Percentiles rank a stretch among this genome's conserved stretches.
Conservation (phyloP, 495 filamentous ascomycete genomes). For the Haplographium delicatum region DNA sequence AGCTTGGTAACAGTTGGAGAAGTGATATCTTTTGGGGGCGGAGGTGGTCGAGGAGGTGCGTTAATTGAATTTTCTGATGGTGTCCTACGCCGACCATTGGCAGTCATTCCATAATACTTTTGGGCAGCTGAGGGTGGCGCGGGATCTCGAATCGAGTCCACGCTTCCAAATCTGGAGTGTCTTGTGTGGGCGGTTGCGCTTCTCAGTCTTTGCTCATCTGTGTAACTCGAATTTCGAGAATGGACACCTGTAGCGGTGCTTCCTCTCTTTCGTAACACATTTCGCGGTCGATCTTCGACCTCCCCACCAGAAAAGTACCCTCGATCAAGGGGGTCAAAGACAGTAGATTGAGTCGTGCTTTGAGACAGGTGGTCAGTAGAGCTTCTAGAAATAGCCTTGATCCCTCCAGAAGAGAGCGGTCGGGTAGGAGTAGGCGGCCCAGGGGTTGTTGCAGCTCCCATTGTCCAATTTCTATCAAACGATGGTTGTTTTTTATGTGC, state of each 20-base stretch:
- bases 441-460: constrained; percentile 45
- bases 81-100: constrained; percentile 38
- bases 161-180: constrained; percentile 74
- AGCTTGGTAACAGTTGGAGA: constrained; percentile 63
- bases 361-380: constrained; percentile 29
- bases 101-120: constrained; percentile 55
- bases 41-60: constrained; percentile 41
- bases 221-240: constrained; percentile 63
- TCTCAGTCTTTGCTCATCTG: constrained; percentile 61
- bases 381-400: constrained; percentile 30
- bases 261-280: constrained; percentile 73
- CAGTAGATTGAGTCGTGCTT: constrained; percentile 16
- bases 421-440: constrained; percentile 25
- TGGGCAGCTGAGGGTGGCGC: constrained; percentile 43
- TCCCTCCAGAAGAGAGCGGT: constrained; percentile 42
- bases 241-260: constrained; percentile 43
- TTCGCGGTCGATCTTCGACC: constrained; percentile 65
- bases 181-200: constrained; percentile 56
- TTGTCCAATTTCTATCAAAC: constrained; percentile 86
- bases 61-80: constrained; percentile 42
- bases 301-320: constrained; percentile 95
- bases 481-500: constrained; percentile 77
- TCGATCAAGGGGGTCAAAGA: constrained; percentile 63
- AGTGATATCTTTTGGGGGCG: constrained; percentile 31
- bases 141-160: constrained; percentile 49